Base-by-base conservation (phyloP, 2,329 filamentous ascomycete genomes). In the Penicillium freii region DNA sequence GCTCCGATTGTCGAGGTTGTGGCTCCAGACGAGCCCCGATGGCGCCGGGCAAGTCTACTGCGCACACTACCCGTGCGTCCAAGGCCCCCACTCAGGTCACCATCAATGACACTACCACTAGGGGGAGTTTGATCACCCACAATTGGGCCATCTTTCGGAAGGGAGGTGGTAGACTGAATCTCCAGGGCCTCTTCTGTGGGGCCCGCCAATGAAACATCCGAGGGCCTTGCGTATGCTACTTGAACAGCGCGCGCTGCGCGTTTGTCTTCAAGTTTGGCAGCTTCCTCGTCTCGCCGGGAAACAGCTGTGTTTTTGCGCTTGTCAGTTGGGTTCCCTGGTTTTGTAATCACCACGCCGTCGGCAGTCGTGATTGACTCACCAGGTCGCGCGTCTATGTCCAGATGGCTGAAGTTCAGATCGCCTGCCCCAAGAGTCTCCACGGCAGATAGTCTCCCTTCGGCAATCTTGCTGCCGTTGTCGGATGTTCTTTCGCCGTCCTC, bases 361-460 rank as follows among this genome's bases (percentile, higher is more conserved):
- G 70, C 66, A 5, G 73, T 75, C 27, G 70, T 73, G 25, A 75
- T 62, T 11, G 69, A 67, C 15, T 71, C 71, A 11, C 71, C 73
- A 1, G 69, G 62, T 4, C 71, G 66, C 13, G 69, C 64, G 56
- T 75, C 73, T 54, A 97, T 90, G 34, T 93, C 93, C 42, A 97
- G 80, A 69, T 96, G 91, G 67, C 90, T 92, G 56, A 97, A 82
- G 72, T 91, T 96, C 47, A 99, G 80, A 69, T 97, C 90, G 5
- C 94, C 94, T 67, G 86, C 86, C 13, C 94, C 94, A 49, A 99
- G 81, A 0, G 94, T 97, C 69, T 93, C 91, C 2, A 97, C 84
- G 1, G 94, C 92, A 13, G 87, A 85, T 64, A 91, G 87, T 67
- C 86, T 89, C 59, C 82, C 82, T 50, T 76, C 70, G 25, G 76